Evolutionary conservation across 441 rosid genomes (phyloP), one percentile per base, ranked within the genome.

Genomic region (Mallotus japonicus): DNA sequence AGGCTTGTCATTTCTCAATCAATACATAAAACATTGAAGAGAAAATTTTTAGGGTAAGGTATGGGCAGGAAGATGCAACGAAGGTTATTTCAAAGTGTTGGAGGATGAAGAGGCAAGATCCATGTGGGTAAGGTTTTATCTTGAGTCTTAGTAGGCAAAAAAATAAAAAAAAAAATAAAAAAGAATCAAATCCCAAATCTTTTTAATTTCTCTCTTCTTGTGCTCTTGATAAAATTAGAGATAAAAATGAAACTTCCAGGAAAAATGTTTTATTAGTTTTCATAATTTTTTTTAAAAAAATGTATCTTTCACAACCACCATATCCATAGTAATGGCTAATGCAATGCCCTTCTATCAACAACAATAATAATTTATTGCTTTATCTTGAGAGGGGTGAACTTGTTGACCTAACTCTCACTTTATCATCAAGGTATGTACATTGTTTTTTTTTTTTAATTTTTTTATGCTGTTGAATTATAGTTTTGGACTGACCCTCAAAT

Each of bases 81-180:
- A 84, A 86, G 64, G 81, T 61, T 51, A 28, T 42, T 60, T 28
- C 68, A 70, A 73, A 79, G 69, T 85, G 90, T 76, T 76, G 90
- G 89, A 75, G 77, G 92, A 83, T 82, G 83, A 79, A 78, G 85
- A 66, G 87, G 88, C 90, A 85, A 78, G 64, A 81, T 79, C 87
- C 86, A 80, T 80, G 87, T 78, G 89, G 89, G 77, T 71, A 28
- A 54, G 64, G 77, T 58, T 49, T 62, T 47, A 67, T 67, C 32
- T 28, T 1, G 32, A 28, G 32, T 28, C 0, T 28, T 24, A 42
- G 46, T 5, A 42, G 9, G 46, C 7, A 42, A 42, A 42, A 42
- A 42, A 42, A 42, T 9, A 24, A 16, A 58, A 22, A 42, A 42
- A 42, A 42, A 42, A 42, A 42, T 9, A 24, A 16, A 58, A 22